Percentiles rank a stretch among this genome's conserved stretches.
Evolutionary conservation across 768 basidiomycete genomes (phyloP).

Genomic region (Naematelia encephala): DNA sequence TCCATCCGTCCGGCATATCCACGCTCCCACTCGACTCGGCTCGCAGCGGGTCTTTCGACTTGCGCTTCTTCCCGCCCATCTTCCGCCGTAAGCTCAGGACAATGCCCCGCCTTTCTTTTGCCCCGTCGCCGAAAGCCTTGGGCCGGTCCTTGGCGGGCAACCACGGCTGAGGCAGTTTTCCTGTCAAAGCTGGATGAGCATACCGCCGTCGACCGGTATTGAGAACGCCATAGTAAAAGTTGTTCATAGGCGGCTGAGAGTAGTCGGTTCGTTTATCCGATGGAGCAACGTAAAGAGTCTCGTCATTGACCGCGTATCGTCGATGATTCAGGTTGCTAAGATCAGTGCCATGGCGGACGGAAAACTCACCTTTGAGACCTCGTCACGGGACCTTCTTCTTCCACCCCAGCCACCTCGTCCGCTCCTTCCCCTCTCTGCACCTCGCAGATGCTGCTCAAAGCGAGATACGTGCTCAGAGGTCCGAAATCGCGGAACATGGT

Average conservation of each 20-base stretch:
- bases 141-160: conserved; percentile 83
- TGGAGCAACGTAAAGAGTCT: conserved; percentile 90
- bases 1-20: conserved; percentile 9
- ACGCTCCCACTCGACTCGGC: neutral
- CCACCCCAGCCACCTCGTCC: conserved; percentile 68
- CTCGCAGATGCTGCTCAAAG: conserved; percentile 68
- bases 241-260: conserved; percentile 94
- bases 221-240: conserved; percentile 87
- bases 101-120: conserved; percentile 26
- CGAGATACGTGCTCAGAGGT: conserved; percentile 76
- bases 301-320: conserved; percentile 88
- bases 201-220: conserved; percentile 95
- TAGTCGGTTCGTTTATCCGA: conserved; percentile 91
- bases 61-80: conserved; percentile 28
- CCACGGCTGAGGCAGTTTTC: conserved; percentile 90
- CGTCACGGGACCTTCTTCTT: conserved; percentile 79
- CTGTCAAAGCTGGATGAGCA: conserved; percentile 92
- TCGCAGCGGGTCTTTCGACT: conserved; percentile 9
- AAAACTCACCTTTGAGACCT: conserved; percentile 74
- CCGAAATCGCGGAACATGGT: conserved; percentile 65
- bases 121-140: conserved; percentile 61
- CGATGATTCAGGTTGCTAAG: conserved; percentile 71
- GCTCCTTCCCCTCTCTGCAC: conserved; percentile 86
- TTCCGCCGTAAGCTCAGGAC: conserved; percentile 36
- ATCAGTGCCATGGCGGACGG: conserved; percentile 1